phyloP scores from a whole-genome alignment of 345 rosid genomes.

The Ailanthus altissimus region DNA sequence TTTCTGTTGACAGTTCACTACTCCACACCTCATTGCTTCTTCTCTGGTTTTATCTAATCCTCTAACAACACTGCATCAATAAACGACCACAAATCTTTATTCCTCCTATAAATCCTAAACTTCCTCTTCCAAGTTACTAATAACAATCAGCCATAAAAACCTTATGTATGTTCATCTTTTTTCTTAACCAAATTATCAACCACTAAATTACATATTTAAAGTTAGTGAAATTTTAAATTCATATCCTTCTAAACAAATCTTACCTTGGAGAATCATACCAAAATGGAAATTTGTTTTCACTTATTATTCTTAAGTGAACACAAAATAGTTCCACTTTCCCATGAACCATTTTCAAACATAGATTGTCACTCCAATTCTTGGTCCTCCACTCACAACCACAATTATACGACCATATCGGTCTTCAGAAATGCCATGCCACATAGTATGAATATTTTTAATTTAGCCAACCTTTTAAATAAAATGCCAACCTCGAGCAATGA shows the following conservation, averaged over 20 bases:
- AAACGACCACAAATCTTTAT: background rate
- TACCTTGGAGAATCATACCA: background rate
- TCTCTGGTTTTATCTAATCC: background rate
- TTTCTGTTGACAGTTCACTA: background rate
- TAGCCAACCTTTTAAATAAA: background rate
- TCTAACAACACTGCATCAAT: background rate
- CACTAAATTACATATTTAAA: background rate
- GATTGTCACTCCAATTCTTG: background rate
- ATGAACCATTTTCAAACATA: background rate
- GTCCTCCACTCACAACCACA: background rate
- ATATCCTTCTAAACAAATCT: background rate
- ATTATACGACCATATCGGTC: background rate
- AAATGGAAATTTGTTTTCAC: background rate
- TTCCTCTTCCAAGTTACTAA: background rate
- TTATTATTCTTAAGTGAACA: background rate
- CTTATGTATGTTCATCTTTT: background rate
- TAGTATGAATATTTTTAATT: background rate
- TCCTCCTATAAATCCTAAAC: background rate
- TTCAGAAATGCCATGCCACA: background rate
- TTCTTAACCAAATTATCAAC: background rate
- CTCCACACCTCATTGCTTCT: background rate
- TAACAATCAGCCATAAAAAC: background rate
- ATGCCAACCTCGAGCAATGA: background rate
- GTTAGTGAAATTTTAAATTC: background rate
- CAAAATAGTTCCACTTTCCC: background rate